Evolutionary conservation across 345 rosid species (phyloP), one percentile per base, ranked within the genome.

Genomic region (Salix suchowensis): DNA sequence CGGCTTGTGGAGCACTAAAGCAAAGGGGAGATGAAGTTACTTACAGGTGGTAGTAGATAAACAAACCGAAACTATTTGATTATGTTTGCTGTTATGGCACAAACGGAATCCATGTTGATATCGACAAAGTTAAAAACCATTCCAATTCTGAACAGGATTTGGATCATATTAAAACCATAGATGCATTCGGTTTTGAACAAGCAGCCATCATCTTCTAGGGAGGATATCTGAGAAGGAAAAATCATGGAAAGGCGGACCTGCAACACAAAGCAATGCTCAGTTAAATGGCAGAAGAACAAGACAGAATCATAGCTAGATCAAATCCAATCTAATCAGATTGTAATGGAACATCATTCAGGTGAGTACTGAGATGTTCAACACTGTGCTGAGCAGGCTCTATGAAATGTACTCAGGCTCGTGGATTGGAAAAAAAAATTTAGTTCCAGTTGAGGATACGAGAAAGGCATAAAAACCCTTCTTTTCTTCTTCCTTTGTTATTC

Each of bases 191-290:
- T 13, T 61, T 39, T 40, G 34, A 44, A 0, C 30, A 4, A 23
- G 65, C 28, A 7, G 58, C 80, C 28, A 74, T 77, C 54, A 77
- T 86, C 84, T 81, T 74, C 82, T 72, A 26, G 90, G 91, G 72
- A 91, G 77, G 64, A 90, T 65, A 69, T 91, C 97, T 24, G 96
- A 82, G 72, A 95, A 84, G 14, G 90, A 84, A 84, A 88, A 95
- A 81, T 95, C 97, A 82, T 91, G 97, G 84, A 91, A 93, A 13
- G 98, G 96, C 34, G 97, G 97, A 83, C 97, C 97, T 94, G 91
- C 83, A 79, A 70, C 32, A 60, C 34, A 55, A 65, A 67, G 5
- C 61, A 28, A 67, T 4, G 14, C 19, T 13, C 28, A 36, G 62
- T 65, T 52, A 21, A 76, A 44, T 71, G 3, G 42, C 64, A 14